phyloP scores from a whole-genome alignment of 257 asterid genomes.

The Orobanche coerulescens region DNA sequence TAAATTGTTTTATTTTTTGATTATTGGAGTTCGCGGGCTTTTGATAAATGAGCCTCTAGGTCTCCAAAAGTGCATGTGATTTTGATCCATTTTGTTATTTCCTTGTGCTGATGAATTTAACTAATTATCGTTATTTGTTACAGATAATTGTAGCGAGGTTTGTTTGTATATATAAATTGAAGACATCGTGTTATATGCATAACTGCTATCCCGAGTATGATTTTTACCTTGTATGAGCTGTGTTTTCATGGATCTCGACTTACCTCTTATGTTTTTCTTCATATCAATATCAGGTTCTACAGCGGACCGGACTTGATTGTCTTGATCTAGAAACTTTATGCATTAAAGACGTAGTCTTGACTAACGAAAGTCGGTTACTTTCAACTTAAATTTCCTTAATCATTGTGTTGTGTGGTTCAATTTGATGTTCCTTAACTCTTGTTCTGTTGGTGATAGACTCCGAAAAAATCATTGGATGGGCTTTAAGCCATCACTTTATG shows the following conservation, averaged over 20 bases:
- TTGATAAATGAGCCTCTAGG: not conserved
- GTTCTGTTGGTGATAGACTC: slow-evolving; percentile 42
- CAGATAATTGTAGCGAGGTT: not conserved
- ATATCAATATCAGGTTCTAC: slow-evolving; percentile 45
- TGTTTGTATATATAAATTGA: slow-evolving; percentile 8
- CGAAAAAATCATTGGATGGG: slow-evolving; percentile 80
- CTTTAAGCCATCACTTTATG: slow-evolving; percentile 80
- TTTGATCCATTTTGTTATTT: not conserved
- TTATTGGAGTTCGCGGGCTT: slow-evolving; percentile 7
- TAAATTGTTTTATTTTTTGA: slow-evolving; percentile 4
- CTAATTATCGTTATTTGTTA: not conserved
- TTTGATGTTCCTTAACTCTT: slow-evolving; percentile 19
- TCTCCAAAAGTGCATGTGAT: not conserved
- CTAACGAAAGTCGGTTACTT: slow-evolving; percentile 58
- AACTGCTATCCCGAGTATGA: not conserved
- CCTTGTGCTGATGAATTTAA: not conserved
- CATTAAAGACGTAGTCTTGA: slow-evolving; percentile 79
- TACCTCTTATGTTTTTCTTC: slow-evolving; percentile 13
- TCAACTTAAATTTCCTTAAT: slow-evolving; percentile 17
- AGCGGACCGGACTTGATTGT: slow-evolving; percentile 54
- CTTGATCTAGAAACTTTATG: slow-evolving; percentile 63
- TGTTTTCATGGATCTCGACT: not conserved
- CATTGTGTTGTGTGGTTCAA: slow-evolving; percentile 6
- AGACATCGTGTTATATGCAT: not conserved
- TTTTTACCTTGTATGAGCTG: not conserved